Evolutionary conservation across 495 filamentous ascomycete genomes (phyloP), one percentile per base, ranked within the genome.

Genomic region (Aspergillus affinis): DNA sequence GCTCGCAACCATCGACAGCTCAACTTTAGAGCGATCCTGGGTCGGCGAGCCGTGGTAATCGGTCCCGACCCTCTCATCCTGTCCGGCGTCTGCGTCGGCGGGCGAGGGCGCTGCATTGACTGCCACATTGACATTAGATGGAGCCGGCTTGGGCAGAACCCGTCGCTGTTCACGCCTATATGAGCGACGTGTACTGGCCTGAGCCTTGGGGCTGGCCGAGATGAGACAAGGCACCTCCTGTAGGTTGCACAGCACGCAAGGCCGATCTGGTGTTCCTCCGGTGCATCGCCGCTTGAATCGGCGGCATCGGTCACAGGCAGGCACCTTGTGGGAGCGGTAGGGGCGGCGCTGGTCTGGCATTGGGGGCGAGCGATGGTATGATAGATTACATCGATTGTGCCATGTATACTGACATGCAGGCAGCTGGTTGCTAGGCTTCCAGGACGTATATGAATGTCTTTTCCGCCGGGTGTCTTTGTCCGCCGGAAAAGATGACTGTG

Each of bases 231-330:
- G 29, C 12, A 60, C 61, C 32, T 61, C 60, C 45, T 69, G 67
- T 17, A 65, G 58, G 20, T 55, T 57, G 57, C 72, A 74, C 29
- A 68, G 51, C 27, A 69, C 47, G 57, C 72, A 74, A 19, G 65
- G 61, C 10, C 59, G 56, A 41, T 60, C 61, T 48, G 64, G 48
- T 23, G 52, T 57, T 13, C 67, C 62, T 4, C 61, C 60, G 7
- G 63, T 63, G 56, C 71, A 72, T 49, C 71, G 63, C 3, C 58
- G 60, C 61, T 74, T 74, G 49, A 69, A 61, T 45, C 63, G 64
- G 23, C 72, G 68, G 50, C 72, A 72, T 26, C 61, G 62, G 46
- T 69, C 58, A 54, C 72, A 74, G 5, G 72, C 72, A n/a, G 68
- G 67, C 46, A 65, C 48, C 27, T 69, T 68, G 50, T 74, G 72